phyloP scores from a whole-genome alignment of 2,329 filamentous ascomycete species.

The Calonectria honghensis region DNA sequence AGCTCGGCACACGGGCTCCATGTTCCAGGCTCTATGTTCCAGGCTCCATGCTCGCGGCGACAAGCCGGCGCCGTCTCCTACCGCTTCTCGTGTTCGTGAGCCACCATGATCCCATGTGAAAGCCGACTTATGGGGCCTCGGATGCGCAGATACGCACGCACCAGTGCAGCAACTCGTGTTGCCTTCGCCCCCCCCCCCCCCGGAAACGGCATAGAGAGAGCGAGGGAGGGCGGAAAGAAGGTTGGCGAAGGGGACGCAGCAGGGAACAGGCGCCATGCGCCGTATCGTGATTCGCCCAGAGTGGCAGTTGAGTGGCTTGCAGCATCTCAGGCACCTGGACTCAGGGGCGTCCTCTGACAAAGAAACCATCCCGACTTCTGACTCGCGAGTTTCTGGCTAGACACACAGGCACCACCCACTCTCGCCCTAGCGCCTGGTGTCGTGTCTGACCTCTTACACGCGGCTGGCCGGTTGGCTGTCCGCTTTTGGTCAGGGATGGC shows the following conservation, averaged over 20 bases:
- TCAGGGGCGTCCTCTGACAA: conserved; percentile 23
- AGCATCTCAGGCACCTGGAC: conserved; percentile 20
- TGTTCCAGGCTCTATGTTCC: too few species aligned
- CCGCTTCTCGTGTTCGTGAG: conserved; percentile 35
- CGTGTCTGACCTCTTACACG: conserved; percentile 18
- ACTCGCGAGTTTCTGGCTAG: conserved; percentile 28
- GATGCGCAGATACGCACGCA: conserved; percentile 12
- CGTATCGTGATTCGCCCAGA: conserved; percentile 11
- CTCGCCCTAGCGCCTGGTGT: conserved; percentile 1
- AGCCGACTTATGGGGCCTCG: background rate
- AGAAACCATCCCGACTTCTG: conserved; percentile 34
- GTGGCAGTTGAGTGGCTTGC: conserved; percentile 20
- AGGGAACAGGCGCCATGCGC: conserved; percentile 17
- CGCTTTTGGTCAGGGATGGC: conserved; percentile 15
- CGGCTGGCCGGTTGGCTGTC: conserved; percentile 25
- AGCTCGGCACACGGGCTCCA: conserved; percentile 26
- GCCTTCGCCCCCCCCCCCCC: background rate
- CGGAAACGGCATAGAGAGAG: background rate
- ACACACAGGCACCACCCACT: background rate
- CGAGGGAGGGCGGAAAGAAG: background rate
- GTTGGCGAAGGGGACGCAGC: conserved; percentile 8
- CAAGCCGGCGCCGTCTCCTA: conserved; percentile 9
- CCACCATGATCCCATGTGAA: conserved; percentile 35
- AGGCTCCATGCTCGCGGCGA: conserved; percentile 1
- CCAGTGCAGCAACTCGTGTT: conserved; percentile 7